Conservation (phyloP, 148 eudicot genomes). For the Rhododendron griersonianum region DNA sequence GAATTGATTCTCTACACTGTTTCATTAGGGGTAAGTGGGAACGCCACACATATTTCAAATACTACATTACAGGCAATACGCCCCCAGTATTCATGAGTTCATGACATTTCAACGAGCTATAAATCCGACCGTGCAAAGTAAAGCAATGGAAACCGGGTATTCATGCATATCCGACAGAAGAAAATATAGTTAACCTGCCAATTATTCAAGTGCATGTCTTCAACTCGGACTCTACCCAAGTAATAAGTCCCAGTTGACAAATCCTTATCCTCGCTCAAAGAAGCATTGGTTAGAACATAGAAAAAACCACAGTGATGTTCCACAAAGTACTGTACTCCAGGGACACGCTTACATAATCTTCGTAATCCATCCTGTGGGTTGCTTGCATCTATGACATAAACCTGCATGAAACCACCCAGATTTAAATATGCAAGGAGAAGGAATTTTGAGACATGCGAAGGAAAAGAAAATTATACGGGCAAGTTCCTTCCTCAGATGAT, state of each 20-base stretch:
- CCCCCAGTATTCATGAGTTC: background rate
- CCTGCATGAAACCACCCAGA: conserved; percentile 43
- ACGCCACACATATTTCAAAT: background rate
- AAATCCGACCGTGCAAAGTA: background rate
- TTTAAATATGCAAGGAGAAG: conserved; percentile 1
- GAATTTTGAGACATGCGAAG: background rate
- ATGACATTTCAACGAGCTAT: background rate
- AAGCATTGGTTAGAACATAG: conserved; percentile 74
- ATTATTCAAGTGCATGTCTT: conserved; percentile 41
- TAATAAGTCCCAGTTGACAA: conserved; percentile 48
- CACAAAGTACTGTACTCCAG: conserved; percentile 78
- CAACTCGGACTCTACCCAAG: conserved; percentile 56
- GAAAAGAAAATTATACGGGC: conserved; percentile 21
- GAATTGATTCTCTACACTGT: background rate
- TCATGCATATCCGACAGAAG: background rate
- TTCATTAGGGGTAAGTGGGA: background rate
- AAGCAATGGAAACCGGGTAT: background rate
- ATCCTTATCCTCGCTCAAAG: conserved; percentile 29
- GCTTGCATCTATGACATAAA: conserved; percentile 59
- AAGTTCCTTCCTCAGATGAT: conserved; percentile 81
- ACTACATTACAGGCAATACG: background rate
- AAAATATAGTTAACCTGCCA: conserved; percentile 57
- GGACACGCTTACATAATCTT: conserved; percentile 64
- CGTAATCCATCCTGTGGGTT: conserved; percentile 49
- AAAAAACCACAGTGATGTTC: conserved; percentile 86